Conservation (phyloP, 768 basidiomycete genomes). For the Mycena kentingensis region DNA sequence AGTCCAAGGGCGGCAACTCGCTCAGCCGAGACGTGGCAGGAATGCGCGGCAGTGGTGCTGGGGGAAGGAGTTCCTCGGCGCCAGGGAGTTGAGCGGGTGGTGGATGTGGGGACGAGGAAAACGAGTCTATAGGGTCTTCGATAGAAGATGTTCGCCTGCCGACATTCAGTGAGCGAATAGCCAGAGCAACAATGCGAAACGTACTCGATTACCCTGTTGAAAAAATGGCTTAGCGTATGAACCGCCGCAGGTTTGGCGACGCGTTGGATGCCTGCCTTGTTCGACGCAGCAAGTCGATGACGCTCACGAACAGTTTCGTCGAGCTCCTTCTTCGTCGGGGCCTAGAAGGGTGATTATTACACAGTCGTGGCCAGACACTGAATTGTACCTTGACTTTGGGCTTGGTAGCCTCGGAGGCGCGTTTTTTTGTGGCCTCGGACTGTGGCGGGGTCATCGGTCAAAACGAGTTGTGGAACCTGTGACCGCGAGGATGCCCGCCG, state of each 20-base stretch:
- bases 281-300: conserved; percentile 15
- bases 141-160: background rate
- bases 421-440: conserved; percentile 7
- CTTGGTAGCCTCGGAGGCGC: conserved; percentile 7
- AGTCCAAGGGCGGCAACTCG: conserved; percentile 9
- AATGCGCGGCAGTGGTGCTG: background rate
- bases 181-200: background rate
- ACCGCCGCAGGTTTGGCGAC: background rate
- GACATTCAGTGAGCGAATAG: background rate
- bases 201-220: background rate
- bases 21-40: background rate
- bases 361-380: too few species aligned
- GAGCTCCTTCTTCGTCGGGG: conserved; percentile 22
- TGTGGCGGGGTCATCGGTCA: conserved; percentile 6
- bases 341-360: conserved; percentile 6
- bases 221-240: too few species aligned
- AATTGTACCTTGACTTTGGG: conserved; percentile 14
- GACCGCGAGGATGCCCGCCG: conserved; percentile 11
- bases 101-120: background rate
- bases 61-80: background rate
- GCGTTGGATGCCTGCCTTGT: conserved; percentile 10
- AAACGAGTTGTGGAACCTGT: conserved; percentile 15
- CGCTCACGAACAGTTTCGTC: conserved; percentile 19
- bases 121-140: background rate
- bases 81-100: background rate